A percentile compares a stretch with the other conserved stretches of the same genome.
Evolutionary conservation across 2,329 filamentous ascomycete species (phyloP).

Genomic region (Pseudogymnoascus sp.): DNA sequence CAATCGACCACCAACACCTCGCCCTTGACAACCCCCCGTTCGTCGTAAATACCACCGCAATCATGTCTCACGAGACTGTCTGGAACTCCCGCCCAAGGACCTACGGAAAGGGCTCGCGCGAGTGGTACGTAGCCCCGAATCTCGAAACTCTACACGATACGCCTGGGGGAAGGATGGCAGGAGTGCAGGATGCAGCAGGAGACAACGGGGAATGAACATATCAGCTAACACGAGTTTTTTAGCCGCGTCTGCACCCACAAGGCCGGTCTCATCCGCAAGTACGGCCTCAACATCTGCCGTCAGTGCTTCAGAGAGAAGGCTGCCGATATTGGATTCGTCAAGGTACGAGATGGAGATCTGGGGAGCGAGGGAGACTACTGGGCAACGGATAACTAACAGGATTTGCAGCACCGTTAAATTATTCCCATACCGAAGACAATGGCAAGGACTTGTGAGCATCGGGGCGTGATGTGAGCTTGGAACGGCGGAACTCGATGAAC

Average conservation of each 20-base stretch:
- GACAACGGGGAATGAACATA: neutral
- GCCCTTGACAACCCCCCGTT: constrained; percentile 11
- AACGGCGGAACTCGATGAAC: constrained; percentile 11
- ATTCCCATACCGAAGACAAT: constrained; percentile 9
- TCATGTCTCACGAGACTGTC: constrained; percentile 89
- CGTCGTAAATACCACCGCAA: constrained; percentile 33
- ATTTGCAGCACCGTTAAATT: constrained; percentile 14
- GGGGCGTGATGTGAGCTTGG: constrained; percentile 9
- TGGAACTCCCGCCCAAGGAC: constrained; percentile 97
- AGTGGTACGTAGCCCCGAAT: constrained; percentile 61
- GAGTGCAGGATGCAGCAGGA: constrained; percentile 11
- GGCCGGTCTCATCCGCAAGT: constrained; percentile 99
- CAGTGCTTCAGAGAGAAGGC: constrained; percentile 73
- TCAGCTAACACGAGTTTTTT: constrained; percentile 23
- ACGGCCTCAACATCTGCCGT: constrained; percentile 86
- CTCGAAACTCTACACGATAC: constrained; percentile 19
- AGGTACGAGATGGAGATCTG: constrained; percentile 40
- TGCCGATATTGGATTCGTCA: constrained; percentile 66
- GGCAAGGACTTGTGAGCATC: constrained; percentile 11
- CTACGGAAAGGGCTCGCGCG: constrained; percentile 94
- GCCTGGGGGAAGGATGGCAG: constrained; percentile 21
- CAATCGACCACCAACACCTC: constrained; percentile 10
- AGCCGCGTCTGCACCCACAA: constrained; percentile 88
- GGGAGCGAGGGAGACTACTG: neutral
- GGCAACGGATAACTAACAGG: constrained; percentile 10